phyloP scores from a whole-genome alignment of 345 rosid genomes.

The Melaleuca alternifolia region DNA sequence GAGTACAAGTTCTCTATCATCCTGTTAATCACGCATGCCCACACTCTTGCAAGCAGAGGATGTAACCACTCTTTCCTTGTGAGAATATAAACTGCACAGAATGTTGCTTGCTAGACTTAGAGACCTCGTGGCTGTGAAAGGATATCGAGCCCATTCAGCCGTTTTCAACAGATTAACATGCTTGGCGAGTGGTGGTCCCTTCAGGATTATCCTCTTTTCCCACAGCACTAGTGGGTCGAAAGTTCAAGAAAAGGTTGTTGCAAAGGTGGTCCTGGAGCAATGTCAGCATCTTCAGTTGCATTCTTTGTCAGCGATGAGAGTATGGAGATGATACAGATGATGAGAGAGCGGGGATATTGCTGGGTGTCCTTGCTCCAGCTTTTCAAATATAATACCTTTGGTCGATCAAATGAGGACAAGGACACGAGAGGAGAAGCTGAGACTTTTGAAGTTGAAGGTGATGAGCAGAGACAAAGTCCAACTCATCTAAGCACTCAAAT shows the following conservation, averaged over 20 bases:
- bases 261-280: neutral
- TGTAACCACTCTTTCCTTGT: neutral
- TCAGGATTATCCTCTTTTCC: neutral
- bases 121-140: neutral
- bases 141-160: neutral
- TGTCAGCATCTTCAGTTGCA: neutral
- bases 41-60: neutral
- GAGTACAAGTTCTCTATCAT: neutral
- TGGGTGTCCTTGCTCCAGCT: neutral
- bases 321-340: neutral
- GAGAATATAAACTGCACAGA: neutral
- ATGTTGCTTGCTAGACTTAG: neutral
- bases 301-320: neutral
- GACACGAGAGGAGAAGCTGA: neutral
- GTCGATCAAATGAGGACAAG: neutral
- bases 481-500: neutral
- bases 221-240: neutral
- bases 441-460: neutral
- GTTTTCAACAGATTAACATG: neutral
- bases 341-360: neutral
- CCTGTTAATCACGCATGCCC: neutral
- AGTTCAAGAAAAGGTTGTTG: neutral
- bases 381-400: neutral
- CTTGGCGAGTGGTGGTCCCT: neutral
- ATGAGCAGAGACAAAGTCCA: neutral